phyloP scores from a whole-genome alignment of 345 rosid genomes.

The Ceriops zippeliana region DNA sequence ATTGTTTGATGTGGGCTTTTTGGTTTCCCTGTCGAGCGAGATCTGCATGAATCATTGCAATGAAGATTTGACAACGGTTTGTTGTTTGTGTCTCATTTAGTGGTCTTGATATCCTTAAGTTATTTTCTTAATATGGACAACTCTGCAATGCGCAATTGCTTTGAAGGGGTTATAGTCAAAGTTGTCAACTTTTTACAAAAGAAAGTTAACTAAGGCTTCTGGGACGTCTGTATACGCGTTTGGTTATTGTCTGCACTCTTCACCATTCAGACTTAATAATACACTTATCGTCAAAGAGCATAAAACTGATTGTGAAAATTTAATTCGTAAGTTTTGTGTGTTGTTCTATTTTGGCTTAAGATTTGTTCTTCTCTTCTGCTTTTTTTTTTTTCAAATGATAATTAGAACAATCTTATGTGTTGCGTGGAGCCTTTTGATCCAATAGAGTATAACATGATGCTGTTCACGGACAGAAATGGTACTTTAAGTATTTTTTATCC shows the following conservation, averaged over 20 bases:
- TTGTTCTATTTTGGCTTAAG: no score
- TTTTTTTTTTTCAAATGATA: no score
- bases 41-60: conserved; percentile 4
- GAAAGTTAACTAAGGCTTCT: neutral
- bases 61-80: neutral
- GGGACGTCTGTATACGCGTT: neutral
- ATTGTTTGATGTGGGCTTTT: neutral
- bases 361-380: no score
- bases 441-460: no score
- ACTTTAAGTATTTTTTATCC: no score
- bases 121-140: neutral
- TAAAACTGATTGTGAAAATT: neutral
- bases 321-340: no score
- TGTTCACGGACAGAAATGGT: no score
- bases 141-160: neutral
- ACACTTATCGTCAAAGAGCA: neutral
- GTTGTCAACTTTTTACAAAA: neutral
- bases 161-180: neutral
- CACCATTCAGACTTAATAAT: neutral
- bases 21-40: neutral
- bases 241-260: neutral
- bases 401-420: no score
- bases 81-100: neutral
- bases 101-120: neutral
- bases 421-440: no score